These are phyloP conservation scores for Metschnikowia orientalis DNA, from an alignment of 805 yeast species.

Conservation along the genomic window DNA sequence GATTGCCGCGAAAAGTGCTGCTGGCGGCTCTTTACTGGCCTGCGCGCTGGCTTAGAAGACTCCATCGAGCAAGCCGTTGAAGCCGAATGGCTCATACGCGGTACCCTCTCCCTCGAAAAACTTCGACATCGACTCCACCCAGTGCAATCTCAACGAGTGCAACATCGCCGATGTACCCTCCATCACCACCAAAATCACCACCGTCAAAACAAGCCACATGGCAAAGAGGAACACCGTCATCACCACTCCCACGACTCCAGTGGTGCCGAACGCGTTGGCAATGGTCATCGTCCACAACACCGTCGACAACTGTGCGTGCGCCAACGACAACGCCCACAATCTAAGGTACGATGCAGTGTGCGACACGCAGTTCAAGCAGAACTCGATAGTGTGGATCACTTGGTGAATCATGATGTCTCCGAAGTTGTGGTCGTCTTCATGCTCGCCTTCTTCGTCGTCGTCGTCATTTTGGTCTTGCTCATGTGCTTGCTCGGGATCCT, in stretches of 20 bases:
- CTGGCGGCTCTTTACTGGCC: too few species aligned
- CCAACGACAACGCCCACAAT: constrained; percentile 94
- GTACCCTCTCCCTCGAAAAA: constrained; percentile 96
- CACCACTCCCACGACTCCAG: constrained; percentile 64
- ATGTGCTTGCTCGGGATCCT: constrained; percentile 25
- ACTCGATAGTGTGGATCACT: constrained; percentile 95
- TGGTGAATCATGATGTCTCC: constrained; percentile 97
- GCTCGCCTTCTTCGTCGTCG: constrained; percentile 51
- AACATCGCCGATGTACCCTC: constrained; percentile 99
- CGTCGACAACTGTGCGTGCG: constrained; percentile 93
- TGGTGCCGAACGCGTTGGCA: constrained; percentile 63
- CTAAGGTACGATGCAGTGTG: constrained; percentile 97
- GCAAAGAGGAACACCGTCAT: constrained; percentile 80
- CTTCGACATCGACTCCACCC: constrained; percentile 99
- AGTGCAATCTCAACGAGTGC: constrained; percentile 95
- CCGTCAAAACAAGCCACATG: constrained; percentile 92
- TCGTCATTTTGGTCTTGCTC: constrained; percentile 28
- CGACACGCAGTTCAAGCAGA: constrained; percentile 95
- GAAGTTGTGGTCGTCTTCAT: constrained; percentile 59
- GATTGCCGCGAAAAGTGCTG: too few species aligned
- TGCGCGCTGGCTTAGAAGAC: constrained; percentile 10
- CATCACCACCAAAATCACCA: constrained; percentile 88
- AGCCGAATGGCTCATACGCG: constrained; percentile 84
- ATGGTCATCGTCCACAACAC: constrained; percentile 97
- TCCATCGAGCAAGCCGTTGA: constrained; percentile 26